Percentiles rank a stretch among this genome's conserved stretches.
phyloP scores from a whole-genome alignment of 441 rosid species.

The Bruguiera hainesii region DNA sequence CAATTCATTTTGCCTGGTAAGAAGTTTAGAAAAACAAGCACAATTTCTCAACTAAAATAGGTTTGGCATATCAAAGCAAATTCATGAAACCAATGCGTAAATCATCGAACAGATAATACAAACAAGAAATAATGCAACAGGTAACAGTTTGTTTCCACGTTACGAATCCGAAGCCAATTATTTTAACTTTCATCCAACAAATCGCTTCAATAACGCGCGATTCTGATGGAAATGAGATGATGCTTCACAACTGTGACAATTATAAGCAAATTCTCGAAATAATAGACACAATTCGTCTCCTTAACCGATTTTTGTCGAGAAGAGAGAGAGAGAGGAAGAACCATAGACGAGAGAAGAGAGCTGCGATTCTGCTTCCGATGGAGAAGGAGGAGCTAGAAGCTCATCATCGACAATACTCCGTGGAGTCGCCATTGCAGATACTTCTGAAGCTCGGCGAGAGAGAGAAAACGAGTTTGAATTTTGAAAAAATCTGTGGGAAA shows the following conservation, averaged over 20 bases:
- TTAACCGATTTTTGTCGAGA: no score
- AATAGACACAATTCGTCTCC: no score
- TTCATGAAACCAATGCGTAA: neutral
- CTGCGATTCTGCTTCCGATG: constrained; percentile 50
- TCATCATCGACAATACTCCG: constrained; percentile 32
- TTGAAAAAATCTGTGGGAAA: no score
- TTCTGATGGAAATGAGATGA: no score
- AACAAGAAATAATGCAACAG: neutral
- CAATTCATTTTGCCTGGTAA: neutral
- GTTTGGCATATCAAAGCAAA: neutral
- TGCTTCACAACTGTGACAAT: no score
- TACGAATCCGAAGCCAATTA: no score
- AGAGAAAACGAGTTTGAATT: no score
- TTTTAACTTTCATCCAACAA: no score
- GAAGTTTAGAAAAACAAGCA: neutral
- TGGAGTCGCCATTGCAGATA: constrained; percentile 47
- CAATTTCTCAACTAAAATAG: neutral
- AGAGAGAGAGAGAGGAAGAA: constrained; percentile 20
- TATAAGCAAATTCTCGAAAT: no score
- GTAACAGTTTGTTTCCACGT: no score
- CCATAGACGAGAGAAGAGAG: constrained; percentile 71
- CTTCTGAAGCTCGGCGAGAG: constrained; percentile 10
- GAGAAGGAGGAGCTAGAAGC: constrained; percentile 25
- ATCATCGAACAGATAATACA: neutral
- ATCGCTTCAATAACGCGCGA: no score